Conservation (phyloP, 2,329 filamentous ascomycete genomes). For the Paecilomyces sp. region DNA sequence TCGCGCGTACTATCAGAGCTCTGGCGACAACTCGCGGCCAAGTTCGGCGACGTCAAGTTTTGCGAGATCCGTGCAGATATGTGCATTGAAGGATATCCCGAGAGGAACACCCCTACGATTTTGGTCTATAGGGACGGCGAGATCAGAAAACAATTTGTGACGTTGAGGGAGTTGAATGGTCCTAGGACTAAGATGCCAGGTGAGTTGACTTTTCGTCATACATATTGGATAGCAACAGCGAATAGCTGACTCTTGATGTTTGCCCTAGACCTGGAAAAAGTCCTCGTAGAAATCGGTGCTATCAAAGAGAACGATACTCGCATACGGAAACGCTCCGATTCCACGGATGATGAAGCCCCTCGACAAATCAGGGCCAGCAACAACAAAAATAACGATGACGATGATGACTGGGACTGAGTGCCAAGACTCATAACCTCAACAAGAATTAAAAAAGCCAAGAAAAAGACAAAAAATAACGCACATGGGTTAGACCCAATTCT, state of each 20-base stretch:
- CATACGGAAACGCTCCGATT: conserved; percentile 53
- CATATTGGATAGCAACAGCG: not conserved
- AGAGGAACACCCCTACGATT: conserved; percentile 89
- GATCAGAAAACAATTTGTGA: conserved; percentile 88
- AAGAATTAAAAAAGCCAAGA: not conserved
- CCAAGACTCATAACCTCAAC: not conserved
- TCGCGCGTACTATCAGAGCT: conserved; percentile 76
- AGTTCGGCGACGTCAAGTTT: conserved; percentile 94
- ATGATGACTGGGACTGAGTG: conserved; percentile 52
- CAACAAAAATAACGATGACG: conserved; percentile 35
- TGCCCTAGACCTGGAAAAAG: conserved; percentile 60
- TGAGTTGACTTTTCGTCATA: conserved; percentile 11
- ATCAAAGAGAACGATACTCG: conserved; percentile 72
- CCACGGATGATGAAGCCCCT: conserved; percentile 43
- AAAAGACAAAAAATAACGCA: no score
- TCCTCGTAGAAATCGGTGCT: conserved; percentile 77
- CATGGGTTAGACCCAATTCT: no score
- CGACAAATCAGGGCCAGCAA: conserved; percentile 48
- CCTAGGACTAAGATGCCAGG: conserved; percentile 58
- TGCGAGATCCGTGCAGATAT: conserved; percentile 88
- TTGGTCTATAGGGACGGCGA: conserved; percentile 88
- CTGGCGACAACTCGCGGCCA: conserved; percentile 74
- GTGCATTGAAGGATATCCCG: conserved; percentile 95
- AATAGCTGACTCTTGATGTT: not conserved
- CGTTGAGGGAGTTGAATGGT: conserved; percentile 70